Percentiles rank a stretch among this genome's conserved stretches.
Evolutionary conservation across 202 grass and related monocot species (phyloP).

Genomic region (Setaria italica): DNA sequence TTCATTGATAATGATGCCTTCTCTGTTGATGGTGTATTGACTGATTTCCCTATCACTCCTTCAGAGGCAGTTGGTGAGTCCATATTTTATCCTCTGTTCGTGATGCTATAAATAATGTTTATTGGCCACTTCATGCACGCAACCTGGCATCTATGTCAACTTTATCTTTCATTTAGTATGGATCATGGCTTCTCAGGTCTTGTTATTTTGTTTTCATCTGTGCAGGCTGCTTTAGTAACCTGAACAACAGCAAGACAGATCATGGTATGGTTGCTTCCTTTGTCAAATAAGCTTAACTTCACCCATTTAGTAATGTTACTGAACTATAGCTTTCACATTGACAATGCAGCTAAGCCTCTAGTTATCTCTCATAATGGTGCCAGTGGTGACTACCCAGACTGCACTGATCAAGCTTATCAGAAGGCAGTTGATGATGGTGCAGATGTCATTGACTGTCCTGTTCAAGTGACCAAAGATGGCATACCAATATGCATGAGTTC

Average conservation of each 20-base stretch:
- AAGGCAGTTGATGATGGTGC: slow-evolving; percentile 79
- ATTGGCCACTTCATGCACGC: not conserved
- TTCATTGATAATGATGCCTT: slow-evolving; percentile 78
- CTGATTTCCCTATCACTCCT: slow-evolving; percentile 88
- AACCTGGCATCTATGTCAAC: not conserved
- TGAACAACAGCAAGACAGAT: slow-evolving; percentile 69
- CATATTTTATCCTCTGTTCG: slow-evolving; percentile 30
- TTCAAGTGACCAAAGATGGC: slow-evolving; percentile 90
- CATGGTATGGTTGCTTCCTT: slow-evolving; percentile 61
- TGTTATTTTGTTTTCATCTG: slow-evolving; percentile 13
- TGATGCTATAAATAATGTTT: slow-evolving; percentile 15
- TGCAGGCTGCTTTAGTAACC: slow-evolving; percentile 83
- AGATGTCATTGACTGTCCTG: slow-evolving; percentile 89
- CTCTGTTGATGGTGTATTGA: slow-evolving; percentile 79
- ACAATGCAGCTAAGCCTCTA: slow-evolving; percentile 67
- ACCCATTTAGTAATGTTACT: slow-evolving; percentile 36
- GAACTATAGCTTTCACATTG: slow-evolving; percentile 34
- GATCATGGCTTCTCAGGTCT: slow-evolving; percentile 5
- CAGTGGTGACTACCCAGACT: slow-evolving; percentile 91
- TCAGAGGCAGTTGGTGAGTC: slow-evolving; percentile 68
- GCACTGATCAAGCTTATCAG: slow-evolving; percentile 82
- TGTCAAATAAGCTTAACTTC: not conserved
- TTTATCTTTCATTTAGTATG: not conserved
- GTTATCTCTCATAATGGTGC: slow-evolving; percentile 90
- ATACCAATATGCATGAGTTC: slow-evolving; percentile 87